These are phyloP conservation scores for Hanseniaspora sp. DNA, from an alignment of 1,139 yeast species.

Conservation along the genomic window DNA sequence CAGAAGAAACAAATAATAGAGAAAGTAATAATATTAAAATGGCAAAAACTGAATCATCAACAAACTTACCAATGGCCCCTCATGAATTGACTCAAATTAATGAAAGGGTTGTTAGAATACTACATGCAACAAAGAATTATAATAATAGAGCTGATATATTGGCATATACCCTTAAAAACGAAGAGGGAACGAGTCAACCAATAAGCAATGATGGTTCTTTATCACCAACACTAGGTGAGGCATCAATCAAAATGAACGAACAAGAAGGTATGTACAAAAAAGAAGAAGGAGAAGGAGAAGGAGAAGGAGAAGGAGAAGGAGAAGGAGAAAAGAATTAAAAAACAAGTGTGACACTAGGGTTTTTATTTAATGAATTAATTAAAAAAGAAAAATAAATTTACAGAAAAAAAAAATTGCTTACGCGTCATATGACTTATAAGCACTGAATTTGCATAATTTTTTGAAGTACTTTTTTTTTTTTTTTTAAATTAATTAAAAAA, in stretches of 20 bases:
- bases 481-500: too few relatives aligned
- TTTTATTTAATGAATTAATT: too few relatives aligned
- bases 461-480: background rate
- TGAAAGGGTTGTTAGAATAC: slow-evolving; percentile 4
- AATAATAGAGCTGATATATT: slow-evolving; percentile 6
- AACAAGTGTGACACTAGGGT: background rate
- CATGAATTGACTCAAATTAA: background rate
- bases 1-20: background rate
- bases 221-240: background rate
- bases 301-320: too few relatives aligned
- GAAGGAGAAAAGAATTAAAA: too few relatives aligned
- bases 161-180: background rate
- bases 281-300: too few relatives aligned
- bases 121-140: slow-evolving; percentile 2
- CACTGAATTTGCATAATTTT: too few relatives aligned
- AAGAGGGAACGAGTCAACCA: background rate
- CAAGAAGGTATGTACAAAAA: slow-evolving; percentile 14
- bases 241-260: background rate
- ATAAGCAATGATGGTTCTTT: background rate
- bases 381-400: too few relatives aligned
- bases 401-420: too few relatives aligned
- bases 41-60: background rate
- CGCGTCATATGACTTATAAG: too few relatives aligned
- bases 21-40: background rate
- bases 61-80: background rate